phyloP scores from a whole-genome alignment of 148 eudicot genomes.

The Oxyria digyna region DNA sequence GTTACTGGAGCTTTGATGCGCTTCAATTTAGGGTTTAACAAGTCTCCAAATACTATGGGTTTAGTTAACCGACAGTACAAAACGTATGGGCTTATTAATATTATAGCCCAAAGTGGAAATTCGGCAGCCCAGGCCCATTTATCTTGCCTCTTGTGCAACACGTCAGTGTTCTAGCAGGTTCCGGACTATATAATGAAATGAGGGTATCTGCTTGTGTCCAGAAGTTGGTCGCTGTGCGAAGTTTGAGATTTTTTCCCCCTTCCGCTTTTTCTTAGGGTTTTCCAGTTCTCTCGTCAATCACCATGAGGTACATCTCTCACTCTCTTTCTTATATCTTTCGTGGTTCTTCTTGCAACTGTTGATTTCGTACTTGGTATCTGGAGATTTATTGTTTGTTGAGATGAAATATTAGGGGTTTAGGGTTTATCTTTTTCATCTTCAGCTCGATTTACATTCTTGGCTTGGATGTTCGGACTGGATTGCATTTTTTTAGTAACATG shows the following conservation, averaged over 20 bases:
- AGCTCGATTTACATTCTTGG: neutral
- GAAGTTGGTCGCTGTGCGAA: neutral
- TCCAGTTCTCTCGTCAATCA: neutral
- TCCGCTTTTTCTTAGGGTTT: neutral
- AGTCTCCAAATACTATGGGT: no score
- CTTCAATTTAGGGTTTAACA: neutral
- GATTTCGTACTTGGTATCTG: neutral
- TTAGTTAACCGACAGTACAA: neutral
- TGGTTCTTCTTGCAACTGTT: neutral
- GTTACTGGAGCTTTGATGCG: neutral
- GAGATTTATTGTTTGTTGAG: neutral
- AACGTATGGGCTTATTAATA: neutral
- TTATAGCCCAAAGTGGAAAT: neutral
- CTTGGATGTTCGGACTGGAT: neutral
- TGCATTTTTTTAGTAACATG: neutral
- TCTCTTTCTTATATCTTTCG: neutral
- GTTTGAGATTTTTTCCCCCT: neutral
- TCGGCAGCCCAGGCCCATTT: neutral
- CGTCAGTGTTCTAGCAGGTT: neutral
- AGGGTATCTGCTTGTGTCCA: neutral
- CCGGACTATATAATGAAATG: conserved; percentile 1
- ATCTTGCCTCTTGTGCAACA: neutral
- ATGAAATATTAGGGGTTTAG: neutral
- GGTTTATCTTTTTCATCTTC: neutral
- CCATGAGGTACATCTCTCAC: conserved; percentile 1